Conservation (phyloP, 2,329 filamentous ascomycete species). For the Fusarium ambrosium region DNA sequence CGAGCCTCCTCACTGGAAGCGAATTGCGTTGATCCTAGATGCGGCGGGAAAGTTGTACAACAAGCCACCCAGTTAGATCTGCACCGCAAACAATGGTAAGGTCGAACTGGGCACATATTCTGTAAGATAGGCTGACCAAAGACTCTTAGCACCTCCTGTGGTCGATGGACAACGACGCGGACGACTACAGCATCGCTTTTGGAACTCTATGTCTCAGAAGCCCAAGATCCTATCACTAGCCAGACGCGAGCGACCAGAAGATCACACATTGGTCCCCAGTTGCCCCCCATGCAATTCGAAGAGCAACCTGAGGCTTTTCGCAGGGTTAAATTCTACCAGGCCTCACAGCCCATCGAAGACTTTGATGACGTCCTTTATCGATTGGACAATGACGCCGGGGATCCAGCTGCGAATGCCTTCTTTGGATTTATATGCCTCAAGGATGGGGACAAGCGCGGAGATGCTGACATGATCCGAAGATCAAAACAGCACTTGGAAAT, state of each 20-base stretch:
- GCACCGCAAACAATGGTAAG: neutral
- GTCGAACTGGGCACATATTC: neutral
- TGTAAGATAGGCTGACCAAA: neutral
- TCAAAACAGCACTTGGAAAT: neutral
- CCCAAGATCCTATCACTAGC: neutral
- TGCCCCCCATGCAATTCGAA: neutral
- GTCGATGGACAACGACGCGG: neutral
- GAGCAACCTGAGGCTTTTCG: neutral
- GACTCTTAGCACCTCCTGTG: neutral
- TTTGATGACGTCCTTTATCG: neutral
- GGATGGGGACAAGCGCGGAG: neutral
- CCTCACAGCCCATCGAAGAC: neutral
- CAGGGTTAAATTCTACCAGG: neutral
- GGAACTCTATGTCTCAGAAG: neutral
- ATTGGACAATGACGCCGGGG: neutral
- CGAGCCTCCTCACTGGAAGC: too few species aligned
- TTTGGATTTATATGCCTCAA: neutral
- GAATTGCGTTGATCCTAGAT: neutral
- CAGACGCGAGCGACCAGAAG: neutral
- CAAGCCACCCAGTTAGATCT: neutral
- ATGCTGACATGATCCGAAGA: neutral
- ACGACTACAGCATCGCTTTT: neutral
- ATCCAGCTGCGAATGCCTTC: neutral
- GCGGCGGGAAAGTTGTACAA: neutral
- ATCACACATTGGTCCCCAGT: neutral